Percentiles rank a stretch among this genome's conserved stretches.
Conservation (phyloP, 345 rosid genomes). For the Gossypium turneri region DNA sequence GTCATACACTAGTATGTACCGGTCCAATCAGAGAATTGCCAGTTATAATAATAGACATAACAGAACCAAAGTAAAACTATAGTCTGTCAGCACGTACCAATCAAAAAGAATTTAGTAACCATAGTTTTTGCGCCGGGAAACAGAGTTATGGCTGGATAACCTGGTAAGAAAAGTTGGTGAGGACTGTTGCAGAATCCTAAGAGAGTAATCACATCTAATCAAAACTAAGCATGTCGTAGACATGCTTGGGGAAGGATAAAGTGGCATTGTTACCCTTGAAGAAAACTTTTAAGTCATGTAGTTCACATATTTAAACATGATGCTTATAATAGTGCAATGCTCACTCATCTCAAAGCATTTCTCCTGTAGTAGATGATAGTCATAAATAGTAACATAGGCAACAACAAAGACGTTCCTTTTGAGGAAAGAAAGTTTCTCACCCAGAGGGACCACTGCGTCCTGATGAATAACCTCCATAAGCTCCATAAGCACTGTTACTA, state of each 20-base stretch:
- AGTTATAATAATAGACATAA: constrained; percentile 13
- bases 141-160: constrained; percentile 78
- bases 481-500: constrained; percentile 72
- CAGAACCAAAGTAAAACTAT: constrained; percentile 21
- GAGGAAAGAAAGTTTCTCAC: constrained; percentile 41
- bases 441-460: constrained; percentile 75
- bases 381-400: not conserved
- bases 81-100: constrained; percentile 49
- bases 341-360: constrained; percentile 2
- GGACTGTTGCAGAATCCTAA: constrained; percentile 29
- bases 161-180: constrained; percentile 53
- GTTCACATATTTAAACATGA: constrained; percentile 9
- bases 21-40: constrained; percentile 28
- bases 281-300: constrained; percentile 2
- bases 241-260: not conserved
- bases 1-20: constrained; percentile 30
- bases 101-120: constrained; percentile 60
- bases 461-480: constrained; percentile 79
- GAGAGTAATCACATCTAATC: not conserved
- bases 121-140: constrained; percentile 78
- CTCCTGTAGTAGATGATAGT: not conserved
- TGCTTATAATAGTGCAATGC: not conserved
- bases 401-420: not conserved
- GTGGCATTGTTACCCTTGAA: not conserved
- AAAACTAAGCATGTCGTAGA: not conserved